Base-by-base conservation (phyloP, 2,329 filamentous ascomycete species). In the Leptosphaerulina australis region DNA sequence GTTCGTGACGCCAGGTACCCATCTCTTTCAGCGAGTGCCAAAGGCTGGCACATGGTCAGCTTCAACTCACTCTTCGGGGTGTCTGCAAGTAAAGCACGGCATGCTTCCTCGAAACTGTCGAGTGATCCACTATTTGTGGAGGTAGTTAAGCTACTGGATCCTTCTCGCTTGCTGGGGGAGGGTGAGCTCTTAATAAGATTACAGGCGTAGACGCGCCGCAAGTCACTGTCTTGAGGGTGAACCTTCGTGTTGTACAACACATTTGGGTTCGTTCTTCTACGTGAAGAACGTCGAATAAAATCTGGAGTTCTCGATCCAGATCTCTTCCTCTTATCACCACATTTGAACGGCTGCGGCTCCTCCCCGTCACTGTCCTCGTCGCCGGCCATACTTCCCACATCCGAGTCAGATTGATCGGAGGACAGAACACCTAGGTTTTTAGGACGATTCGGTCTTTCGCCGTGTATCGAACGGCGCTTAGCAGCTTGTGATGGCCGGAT, bases 211-310 rank as follows among this genome's bases (percentile, higher is more conserved):
- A 30, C 38, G 2, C 59, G 22, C 15, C 49, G 44, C 2, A 64
- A 50, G 26, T 58, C 56, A 3, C 44, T 45, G 39, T 70, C 69
- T 44, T 70, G 68, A 11, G 68, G 68, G 39, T 72, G 67, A 4
- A 64, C 46, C 1, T 53, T 53, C 44, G 58, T 62, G 21, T 68
- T 56, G 49, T 72, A 71, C 2, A 58, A 55, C 12, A 59, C 41
- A 14, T 60, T 56, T 4, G 24, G 40, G 7, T 56, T 58, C 3
- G 53, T 38, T 4, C 45, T 44, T 17, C 55, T 61, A 5, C 69
- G 67, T 29, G 59, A 53, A 3, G 68, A 69, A 15, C 63, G 64
- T 34, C 67, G 58, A 20, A 55, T 58, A 8, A 50, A 51, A 24
- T 53, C 47, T 11, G 25, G 17, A 14, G 37, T 17, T 18, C 7